Base-by-base conservation (phyloP, 2,329 filamentous ascomycete species). In the Sclerotinia nivalis region DNA sequence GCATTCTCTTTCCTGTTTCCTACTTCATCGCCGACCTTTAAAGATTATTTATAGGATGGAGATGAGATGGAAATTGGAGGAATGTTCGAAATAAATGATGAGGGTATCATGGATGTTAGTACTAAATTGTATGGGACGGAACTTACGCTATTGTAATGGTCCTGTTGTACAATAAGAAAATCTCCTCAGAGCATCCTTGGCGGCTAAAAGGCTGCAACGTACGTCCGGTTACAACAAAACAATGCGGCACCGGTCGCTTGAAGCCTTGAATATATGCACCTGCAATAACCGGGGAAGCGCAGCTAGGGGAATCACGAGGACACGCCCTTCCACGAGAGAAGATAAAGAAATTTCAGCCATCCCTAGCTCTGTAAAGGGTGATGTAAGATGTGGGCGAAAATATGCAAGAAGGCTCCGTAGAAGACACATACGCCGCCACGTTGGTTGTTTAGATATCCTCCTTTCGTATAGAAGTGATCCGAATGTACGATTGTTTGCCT, bases 201-300 rank as follows among this genome's bases (percentile, higher is more conserved):
- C 73, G 73, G 73, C 73, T 73, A 74, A 73, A 73, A 55, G 25
- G 40, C 43, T 47, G 66, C 59, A 43, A 69, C 54, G 34, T 58
- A 62, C 58, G 58, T 64, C 47, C 47, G 15, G 52, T 40, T 61
- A 62, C 64, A 54, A 59, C 62, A 67, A 49, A 71, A 70, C 50
- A 70, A 56, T 69, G 72, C 68, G 70, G 67, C 67, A 69, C 58
- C 70, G 66, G 65, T 69, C 50, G 69, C 67, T 69, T 69, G 66
- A 55, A 69, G 66, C 58, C 66, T 68, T 68, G 68, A 70, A 70
- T 70, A 72, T 68, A 71, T 70, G 71, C 66, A 69, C 56, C 67
- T 69, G 58, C 37, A 56, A 47, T n/a, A 56, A 31, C 49, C 58
- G 67, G 49, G 67, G 58, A 64, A 25, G 47, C 37, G 47, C 37